These are phyloP conservation scores for Atkinsonella hypoxylon DNA, from an alignment of 2,329 filamentous ascomycete genomes.

Conservation along the genomic window DNA sequence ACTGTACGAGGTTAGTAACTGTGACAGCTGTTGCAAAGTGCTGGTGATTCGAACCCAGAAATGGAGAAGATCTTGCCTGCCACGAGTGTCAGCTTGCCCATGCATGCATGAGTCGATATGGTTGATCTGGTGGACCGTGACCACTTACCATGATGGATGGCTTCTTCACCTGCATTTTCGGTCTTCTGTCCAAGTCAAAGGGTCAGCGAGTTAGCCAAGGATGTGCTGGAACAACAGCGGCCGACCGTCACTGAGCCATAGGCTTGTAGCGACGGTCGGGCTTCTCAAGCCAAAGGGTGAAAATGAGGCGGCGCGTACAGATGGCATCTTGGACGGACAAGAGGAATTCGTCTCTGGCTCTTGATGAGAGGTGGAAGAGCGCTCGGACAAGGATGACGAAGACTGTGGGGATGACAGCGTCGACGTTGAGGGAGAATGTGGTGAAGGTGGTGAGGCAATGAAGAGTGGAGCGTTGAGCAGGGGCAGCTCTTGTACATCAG, in stretches of 20 bases:
- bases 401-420: conserved; percentile 18
- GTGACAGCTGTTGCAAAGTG: background rate
- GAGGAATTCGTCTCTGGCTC: conserved; percentile 16
- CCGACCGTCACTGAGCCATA: conserved; percentile 9
- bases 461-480: conserved; percentile 30
- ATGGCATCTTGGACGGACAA: conserved; percentile 38
- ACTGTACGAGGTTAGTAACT: conserved; percentile 27
- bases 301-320: conserved; percentile 29
- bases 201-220: conserved; percentile 12
- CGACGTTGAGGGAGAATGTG: conserved; percentile 17
- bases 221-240: conserved; percentile 9
- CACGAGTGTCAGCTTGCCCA: conserved; percentile 13
- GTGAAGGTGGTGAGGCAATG: conserved; percentile 11
- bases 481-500: conserved; percentile 21
- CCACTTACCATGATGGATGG: conserved; percentile 26
- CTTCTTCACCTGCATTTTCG: conserved; percentile 26
- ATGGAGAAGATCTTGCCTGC: conserved; percentile 51
- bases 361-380: conserved; percentile 14
- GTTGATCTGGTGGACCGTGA: background rate
- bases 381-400: conserved; percentile 12
- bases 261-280: conserved; percentile 7
- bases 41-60: conserved; percentile 38
- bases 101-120: background rate
- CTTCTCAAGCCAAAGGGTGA: conserved; percentile 5
- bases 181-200: conserved; percentile 17